Evolutionary conservation across 805 yeast genomes (phyloP).

Genomic region (Metschnikowia lochheadii): DNA sequence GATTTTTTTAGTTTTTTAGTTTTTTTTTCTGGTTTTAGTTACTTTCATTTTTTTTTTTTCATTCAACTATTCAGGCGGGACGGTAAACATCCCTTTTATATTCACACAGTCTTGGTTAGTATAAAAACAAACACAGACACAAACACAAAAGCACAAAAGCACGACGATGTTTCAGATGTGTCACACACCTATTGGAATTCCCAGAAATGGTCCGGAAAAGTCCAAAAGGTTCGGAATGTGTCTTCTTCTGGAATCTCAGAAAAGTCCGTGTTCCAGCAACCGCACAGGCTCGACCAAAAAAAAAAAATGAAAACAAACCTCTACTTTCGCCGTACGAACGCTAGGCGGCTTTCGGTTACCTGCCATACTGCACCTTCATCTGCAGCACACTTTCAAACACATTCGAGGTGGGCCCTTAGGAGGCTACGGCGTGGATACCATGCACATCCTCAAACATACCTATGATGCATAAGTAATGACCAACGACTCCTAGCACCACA

Average conservation of each 20-base stretch:
- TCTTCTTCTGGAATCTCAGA: background rate
- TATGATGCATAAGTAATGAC: slow-evolving; percentile 78
- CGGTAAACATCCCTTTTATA: background rate
- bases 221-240: too few species aligned
- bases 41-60: background rate
- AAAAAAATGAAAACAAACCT: background rate
- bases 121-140: too few species aligned
- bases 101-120: too few species aligned
- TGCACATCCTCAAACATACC: slow-evolving; percentile 54
- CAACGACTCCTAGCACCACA: slow-evolving; percentile 84
- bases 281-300: background rate
- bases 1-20: too few species aligned
- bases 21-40: too few species aligned
- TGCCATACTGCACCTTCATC: background rate
- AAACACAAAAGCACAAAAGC: too few species aligned
- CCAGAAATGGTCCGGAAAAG: too few species aligned
- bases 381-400: background rate
- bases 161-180: too few species aligned
- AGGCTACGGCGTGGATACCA: background rate
- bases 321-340: background rate
- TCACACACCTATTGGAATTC: too few species aligned
- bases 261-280: background rate
- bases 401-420: background rate
- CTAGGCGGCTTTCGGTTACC: background rate
- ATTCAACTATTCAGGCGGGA: background rate